Conservation (phyloP, 345 rosid genomes). For the Mangifera indica region DNA sequence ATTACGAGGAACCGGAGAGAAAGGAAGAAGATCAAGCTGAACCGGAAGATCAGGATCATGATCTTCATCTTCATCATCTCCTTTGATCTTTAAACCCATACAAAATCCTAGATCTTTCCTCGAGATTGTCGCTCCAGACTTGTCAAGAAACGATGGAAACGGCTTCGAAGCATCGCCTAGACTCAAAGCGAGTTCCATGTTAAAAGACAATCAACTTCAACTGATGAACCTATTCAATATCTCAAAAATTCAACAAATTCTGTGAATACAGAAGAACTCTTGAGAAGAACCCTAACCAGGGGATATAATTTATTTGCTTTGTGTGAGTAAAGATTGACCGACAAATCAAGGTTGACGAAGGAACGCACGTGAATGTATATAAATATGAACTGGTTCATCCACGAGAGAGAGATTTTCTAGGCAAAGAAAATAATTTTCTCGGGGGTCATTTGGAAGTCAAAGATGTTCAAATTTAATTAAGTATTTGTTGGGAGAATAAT, state of each 20-base stretch:
- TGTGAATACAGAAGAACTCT: no score
- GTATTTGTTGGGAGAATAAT: not conserved
- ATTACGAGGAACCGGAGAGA: constrained; percentile 49
- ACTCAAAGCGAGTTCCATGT: constrained; percentile 88
- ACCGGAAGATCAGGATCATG: constrained; percentile 31
- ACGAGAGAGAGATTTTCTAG: constrained; percentile 20
- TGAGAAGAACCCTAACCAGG: constrained; percentile 1
- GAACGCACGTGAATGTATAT: constrained; percentile 80
- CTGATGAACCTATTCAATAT: no score
- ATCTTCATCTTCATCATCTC: constrained; percentile 12
- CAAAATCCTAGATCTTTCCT: constrained; percentile 60
- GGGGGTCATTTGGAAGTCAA: not conserved
- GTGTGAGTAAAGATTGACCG: constrained; percentile 57
- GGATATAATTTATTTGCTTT: constrained; percentile 2
- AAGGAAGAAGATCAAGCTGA: constrained; percentile 69
- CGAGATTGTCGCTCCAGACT: constrained; percentile 33
- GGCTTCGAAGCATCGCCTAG: constrained; percentile 71
- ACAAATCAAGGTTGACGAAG: constrained; percentile 54
- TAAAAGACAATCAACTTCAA: not conserved
- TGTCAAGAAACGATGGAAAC: constrained; percentile 60
- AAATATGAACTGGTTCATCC: constrained; percentile 45
- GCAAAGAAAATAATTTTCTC: not conserved
- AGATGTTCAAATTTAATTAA: not conserved
- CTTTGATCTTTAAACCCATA: constrained; percentile 45
- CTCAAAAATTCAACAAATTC: no score